Evolutionary conservation across 805 yeast genomes (phyloP), one percentile per base, ranked within the genome.

Genomic region (Kodamaea jinghongensis): DNA sequence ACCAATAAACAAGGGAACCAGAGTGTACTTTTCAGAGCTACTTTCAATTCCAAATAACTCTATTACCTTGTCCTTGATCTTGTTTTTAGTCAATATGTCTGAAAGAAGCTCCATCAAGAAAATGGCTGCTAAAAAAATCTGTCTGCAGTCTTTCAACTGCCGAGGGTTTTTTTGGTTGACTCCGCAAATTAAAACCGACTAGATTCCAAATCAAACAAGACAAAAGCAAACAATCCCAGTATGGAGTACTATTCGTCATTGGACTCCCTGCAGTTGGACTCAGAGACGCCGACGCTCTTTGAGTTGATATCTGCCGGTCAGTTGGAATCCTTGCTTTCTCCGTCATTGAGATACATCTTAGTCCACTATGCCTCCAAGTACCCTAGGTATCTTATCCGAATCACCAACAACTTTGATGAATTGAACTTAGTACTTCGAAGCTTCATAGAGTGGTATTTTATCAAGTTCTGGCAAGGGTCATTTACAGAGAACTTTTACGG

Each of bases 401-500:
- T 84, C 3, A 77, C 87, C 17, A 79, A 84, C 50, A 66, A 70
- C 31, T 89, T 85, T 54, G 96, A 91, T 57, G 96, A 87, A 65
- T 52, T 88, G 27, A 83, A 83, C 50, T 57, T 83, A 3, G 43
- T 76, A 2, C 44, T 83, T 2, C 66, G 90, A 52, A 79, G 85
- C 0, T 42, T 74, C 3, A 64, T 91, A 1, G 97, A 93, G 58
- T 79, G 79, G 69, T 72, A 75, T 45, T 86, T 82, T 49, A 59
- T 91, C 35, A 74, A 67, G 37, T 69, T 70, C 35, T 86, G 93
- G 87, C 90, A 86, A 52, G 78, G 95, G 0, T 78, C 93, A 2
- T 87, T 91, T 53, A 87, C 95, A 0, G 97, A 91, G 58, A 85
- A 86, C 55, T 91, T 91, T 56, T 91, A 91, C 55, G 98, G 97